These are phyloP conservation scores for Aspergillus intermedius DNA, from an alignment of 2,329 filamentous ascomycete genomes.

Conservation along the genomic window DNA sequence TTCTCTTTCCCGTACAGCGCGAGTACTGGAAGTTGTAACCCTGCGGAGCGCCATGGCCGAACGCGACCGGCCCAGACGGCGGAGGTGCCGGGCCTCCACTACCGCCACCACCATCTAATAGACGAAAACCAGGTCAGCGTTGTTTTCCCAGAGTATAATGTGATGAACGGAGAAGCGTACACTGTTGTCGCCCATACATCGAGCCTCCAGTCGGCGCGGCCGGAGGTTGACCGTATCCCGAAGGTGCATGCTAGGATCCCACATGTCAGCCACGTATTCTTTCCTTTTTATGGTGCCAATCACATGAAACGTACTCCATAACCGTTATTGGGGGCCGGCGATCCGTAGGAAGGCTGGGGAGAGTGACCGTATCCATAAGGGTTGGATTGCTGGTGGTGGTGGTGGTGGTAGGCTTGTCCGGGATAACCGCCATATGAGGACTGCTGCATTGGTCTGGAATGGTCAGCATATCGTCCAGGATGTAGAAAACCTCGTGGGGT, in stretches of 20 bases:
- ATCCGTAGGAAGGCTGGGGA: conserved; percentile 26
- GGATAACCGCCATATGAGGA: conserved; percentile 33
- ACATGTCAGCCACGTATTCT: conserved; percentile 9
- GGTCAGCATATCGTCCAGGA: conserved; percentile 3
- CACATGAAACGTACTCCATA: conserved; percentile 30
- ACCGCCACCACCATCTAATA: not conserved
- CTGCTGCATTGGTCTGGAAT: conserved; percentile 23
- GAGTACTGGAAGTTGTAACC: conserved; percentile 86
- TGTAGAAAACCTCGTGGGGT: not conserved
- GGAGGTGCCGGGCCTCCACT: conserved; percentile 58
- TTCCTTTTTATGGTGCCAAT: not conserved
- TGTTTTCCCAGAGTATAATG: not conserved
- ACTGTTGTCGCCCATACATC: conserved; percentile 33
- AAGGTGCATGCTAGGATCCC: conserved; percentile 16
- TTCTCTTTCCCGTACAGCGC: conserved; percentile 78
- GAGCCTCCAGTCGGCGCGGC: conserved; percentile 27
- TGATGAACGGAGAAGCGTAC: conserved; percentile 18
- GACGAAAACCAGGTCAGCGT: not conserved
- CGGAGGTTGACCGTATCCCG: conserved; percentile 24
- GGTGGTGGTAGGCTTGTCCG: conserved; percentile 32
- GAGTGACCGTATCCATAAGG: conserved; percentile 41
- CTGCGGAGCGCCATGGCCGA: conserved; percentile 72
- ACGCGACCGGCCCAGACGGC: conserved; percentile 60
- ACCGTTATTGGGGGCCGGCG: conserved; percentile 24
- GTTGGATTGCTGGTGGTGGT: conserved; percentile 30